phyloP scores from a whole-genome alignment of 805 yeast species.

The Ogataea siamensis region DNA sequence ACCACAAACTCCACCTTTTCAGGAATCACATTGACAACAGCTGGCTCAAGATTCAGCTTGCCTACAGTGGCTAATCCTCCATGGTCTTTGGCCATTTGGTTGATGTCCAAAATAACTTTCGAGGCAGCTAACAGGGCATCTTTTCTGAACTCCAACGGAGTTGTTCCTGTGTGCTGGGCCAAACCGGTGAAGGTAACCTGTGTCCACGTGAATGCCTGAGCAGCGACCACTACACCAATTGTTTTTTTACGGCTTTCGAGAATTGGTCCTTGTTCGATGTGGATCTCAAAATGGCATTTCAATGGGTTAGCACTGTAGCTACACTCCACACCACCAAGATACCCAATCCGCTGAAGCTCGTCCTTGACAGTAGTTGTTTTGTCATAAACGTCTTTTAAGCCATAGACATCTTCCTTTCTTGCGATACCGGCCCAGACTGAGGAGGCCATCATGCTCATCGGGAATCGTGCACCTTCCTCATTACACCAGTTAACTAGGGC shows the following conservation, averaged over 20 bases:
- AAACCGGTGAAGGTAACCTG: conserved; percentile 56
- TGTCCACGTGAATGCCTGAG: conserved; percentile 65
- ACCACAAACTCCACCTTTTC: conserved; percentile 55
- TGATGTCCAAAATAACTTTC: conserved; percentile 52
- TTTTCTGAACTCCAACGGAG: conserved; percentile 58
- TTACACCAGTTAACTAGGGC: conserved; percentile 70
- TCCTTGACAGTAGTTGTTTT: conserved; percentile 45
- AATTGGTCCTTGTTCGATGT: conserved; percentile 76
- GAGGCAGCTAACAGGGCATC: conserved; percentile 63
- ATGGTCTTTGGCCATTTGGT: conserved; percentile 50
- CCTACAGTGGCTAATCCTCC: conserved; percentile 62
- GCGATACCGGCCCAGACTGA: conserved; percentile 63
- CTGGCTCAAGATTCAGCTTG: conserved; percentile 53
- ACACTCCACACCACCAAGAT: conserved; percentile 51
- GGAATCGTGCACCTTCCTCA: conserved; percentile 78
- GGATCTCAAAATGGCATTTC: conserved; percentile 70
- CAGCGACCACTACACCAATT: conserved; percentile 66
- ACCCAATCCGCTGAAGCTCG: conserved; percentile 62
- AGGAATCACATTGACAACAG: conserved; percentile 67
- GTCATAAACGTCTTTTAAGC: conserved; percentile 54
- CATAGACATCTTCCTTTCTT: conserved; percentile 47
- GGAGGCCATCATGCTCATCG: conserved; percentile 64
- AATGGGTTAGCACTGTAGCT: conserved; percentile 50
- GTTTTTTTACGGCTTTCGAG: conserved; percentile 53
- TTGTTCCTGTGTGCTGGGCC: conserved; percentile 74